A percentile compares a stretch with the other conserved stretches of the same genome.
Evolutionary conservation across 2,329 filamentous ascomycete genomes (phyloP).

Genomic region (Beauveria asiatica): DNA sequence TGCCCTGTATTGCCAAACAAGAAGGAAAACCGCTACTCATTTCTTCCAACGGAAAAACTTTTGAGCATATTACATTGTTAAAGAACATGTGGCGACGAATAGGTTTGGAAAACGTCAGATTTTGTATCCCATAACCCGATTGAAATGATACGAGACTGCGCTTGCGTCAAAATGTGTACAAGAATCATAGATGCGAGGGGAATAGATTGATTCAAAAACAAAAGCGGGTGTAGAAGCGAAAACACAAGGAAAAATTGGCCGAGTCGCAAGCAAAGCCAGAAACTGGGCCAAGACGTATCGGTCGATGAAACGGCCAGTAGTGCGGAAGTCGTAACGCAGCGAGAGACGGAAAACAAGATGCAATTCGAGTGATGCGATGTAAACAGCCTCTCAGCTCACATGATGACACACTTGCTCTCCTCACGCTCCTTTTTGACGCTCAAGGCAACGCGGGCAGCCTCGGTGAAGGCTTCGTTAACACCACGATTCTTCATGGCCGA

Average conservation of each 20-base stretch:
- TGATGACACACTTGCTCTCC: constrained; percentile 51
- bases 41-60: background rate
- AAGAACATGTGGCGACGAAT: background rate
- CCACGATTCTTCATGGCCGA: constrained; percentile 97
- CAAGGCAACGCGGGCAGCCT: constrained; percentile 89
- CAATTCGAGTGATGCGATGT: background rate
- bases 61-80: constrained; percentile 2
- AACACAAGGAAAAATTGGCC: background rate
- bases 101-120: constrained; percentile 5
- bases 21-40: background rate
- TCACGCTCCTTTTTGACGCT: constrained; percentile 59
- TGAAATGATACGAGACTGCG: background rate
- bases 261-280: background rate
- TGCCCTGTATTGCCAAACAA: background rate
- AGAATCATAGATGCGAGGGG: constrained; percentile 3
- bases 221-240: background rate
- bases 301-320: background rate
- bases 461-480: constrained; percentile 97
- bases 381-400: constrained; percentile 33
- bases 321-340: constrained; percentile 2
- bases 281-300: background rate
- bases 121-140: constrained; percentile 4
- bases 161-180: constrained; percentile 8
- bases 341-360: background rate
- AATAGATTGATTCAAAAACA: constrained; percentile 3